A percentile compares a stretch with the other conserved stretches of the same genome.
phyloP scores from a whole-genome alignment of 441 rosid species.

The Breynia disticha region DNA sequence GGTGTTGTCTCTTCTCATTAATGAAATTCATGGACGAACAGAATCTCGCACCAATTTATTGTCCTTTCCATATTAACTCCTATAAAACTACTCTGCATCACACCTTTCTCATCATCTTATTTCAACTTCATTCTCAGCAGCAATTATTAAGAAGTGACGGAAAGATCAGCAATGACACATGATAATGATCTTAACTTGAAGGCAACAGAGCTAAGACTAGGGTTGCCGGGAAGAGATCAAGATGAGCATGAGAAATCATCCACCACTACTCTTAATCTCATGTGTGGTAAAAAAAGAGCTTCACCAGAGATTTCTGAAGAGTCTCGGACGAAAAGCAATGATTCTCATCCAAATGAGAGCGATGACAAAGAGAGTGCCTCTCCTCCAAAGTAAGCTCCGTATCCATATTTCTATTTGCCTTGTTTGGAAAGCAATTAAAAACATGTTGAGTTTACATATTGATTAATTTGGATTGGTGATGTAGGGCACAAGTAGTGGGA shows the following conservation, averaged over 20 bases:
- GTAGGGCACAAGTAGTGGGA: slow-evolving; percentile 73
- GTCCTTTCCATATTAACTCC: slow-evolving; percentile 10
- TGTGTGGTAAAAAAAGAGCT: slow-evolving; percentile 44
- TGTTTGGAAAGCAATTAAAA: neutral
- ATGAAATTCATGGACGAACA: slow-evolving; percentile 29
- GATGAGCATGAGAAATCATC: slow-evolving; percentile 21
- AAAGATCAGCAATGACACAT: slow-evolving; percentile 18
- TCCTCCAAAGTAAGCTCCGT: slow-evolving; percentile 24
- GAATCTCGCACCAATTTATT: slow-evolving; percentile 16
- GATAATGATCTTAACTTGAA: slow-evolving; percentile 50
- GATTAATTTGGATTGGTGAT: neutral
- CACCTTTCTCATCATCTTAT: slow-evolving; percentile 17
- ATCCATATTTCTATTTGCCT: neutral
- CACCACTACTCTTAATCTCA: slow-evolving; percentile 8
- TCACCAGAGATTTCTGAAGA: slow-evolving; percentile 21
- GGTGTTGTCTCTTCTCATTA: slow-evolving; percentile 9
- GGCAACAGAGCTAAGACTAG: slow-evolving; percentile 77
- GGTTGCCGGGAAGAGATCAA: slow-evolving; percentile 53
- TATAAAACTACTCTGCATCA: slow-evolving; percentile 28
- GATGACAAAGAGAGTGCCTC: slow-evolving; percentile 15
- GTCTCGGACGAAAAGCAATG: slow-evolving; percentile 14
- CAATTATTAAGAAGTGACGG: neutral
- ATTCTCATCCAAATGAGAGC: slow-evolving; percentile 11
- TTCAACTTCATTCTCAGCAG: neutral
- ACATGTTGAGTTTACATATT: neutral